Conservation (phyloP, 75 land plant genomes). For the Pinus tabuliformis region DNA sequence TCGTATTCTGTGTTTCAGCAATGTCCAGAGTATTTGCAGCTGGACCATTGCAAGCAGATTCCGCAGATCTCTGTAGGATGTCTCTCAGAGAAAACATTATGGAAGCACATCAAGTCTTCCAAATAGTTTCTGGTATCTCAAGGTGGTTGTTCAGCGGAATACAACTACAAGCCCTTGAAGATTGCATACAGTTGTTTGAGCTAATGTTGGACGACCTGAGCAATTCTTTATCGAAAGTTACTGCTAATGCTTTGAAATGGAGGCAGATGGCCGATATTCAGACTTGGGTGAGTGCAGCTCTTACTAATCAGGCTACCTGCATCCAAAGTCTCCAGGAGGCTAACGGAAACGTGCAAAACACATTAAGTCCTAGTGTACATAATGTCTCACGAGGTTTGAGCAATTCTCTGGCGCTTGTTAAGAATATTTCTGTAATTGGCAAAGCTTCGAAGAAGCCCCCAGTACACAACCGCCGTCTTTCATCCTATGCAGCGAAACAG, state of each 20-base stretch:
- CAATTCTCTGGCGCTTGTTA: constrained; percentile 25
- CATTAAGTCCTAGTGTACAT: constrained; percentile 5
- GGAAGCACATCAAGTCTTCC: background rate
- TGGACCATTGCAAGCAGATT: constrained; percentile 3
- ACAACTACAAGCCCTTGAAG: constrained; percentile 33
- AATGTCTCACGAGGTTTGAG: constrained; percentile 17
- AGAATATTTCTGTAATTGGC: constrained; percentile 2
- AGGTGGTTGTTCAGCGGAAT: background rate
- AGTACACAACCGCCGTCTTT: background rate
- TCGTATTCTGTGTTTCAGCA: background rate
- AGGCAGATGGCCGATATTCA: background rate
- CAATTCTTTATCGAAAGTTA: constrained; percentile 20
- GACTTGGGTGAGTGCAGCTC: constrained; percentile 41
- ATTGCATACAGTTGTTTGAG: constrained; percentile 54
- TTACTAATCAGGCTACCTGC: constrained; percentile 71
- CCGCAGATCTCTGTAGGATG: background rate
- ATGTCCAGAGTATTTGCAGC: background rate
- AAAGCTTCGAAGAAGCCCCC: constrained; percentile 8
- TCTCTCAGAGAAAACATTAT: background rate
- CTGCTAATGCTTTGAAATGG: background rate
- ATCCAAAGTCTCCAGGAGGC: constrained; percentile 46
- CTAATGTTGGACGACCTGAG: constrained; percentile 29
- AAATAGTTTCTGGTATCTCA: background rate
- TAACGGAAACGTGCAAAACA: constrained; percentile 5
- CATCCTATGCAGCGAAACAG: background rate